These are phyloP conservation scores for Cercospora nicotianae DNA, from an alignment of 2,329 filamentous ascomycete genomes.

Conservation along the genomic window DNA sequence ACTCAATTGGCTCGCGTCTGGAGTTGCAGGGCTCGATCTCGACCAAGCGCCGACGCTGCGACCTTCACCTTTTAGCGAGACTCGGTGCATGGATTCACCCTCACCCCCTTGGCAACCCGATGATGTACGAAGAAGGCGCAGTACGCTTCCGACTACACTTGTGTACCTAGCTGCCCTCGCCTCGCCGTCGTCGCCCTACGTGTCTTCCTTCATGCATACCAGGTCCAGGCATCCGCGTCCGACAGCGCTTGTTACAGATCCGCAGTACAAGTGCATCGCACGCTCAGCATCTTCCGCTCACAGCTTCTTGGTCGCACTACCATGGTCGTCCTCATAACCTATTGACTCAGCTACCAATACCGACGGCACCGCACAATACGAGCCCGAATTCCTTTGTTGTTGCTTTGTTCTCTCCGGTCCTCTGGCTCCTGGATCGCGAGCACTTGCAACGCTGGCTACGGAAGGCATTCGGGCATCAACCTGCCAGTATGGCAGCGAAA, in stretches of 20 bases:
- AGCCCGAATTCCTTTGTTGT: neutral
- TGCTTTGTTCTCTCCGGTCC: neutral
- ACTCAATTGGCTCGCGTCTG: neutral
- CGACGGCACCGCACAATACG: neutral
- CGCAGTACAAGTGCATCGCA: neutral
- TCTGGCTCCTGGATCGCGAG: neutral
- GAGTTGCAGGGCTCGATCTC: conserved; percentile 3
- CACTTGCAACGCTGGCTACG: neutral
- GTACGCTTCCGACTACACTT: conserved; percentile 1
- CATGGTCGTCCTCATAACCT: conserved; percentile 2
- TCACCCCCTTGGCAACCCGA: conserved; percentile 5
- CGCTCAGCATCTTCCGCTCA: neutral
- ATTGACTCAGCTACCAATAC: neutral
- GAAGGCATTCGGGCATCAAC: neutral
- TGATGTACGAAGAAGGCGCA: conserved; percentile 7
- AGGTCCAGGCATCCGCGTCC: neutral
- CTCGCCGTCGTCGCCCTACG: neutral
- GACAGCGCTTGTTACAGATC: conserved; percentile 5
- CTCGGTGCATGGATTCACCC: neutral
- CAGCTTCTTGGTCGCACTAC: conserved; percentile 1
- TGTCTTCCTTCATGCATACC: neutral
- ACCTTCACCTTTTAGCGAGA: neutral
- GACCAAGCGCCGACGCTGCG: neutral
- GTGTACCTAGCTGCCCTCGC: neutral
- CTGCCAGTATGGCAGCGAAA: conserved; percentile 18